phyloP scores from a whole-genome alignment of 108 stramenopile genomes.

The Cyclotella baltica region DNA sequence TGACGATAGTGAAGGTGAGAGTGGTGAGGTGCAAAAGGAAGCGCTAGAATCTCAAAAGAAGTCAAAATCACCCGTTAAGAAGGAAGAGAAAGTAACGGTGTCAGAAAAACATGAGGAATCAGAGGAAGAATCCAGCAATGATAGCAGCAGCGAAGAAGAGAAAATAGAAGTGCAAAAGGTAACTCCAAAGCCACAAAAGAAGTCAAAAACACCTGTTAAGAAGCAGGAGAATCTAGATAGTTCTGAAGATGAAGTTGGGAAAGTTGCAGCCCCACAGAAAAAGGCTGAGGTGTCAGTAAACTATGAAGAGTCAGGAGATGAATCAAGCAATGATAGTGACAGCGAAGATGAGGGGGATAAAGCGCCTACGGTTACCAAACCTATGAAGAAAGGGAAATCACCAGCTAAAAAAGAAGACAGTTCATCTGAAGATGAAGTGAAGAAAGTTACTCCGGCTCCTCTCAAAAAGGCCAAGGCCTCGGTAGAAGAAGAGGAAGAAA shows the following conservation, averaged over 20 bases:
- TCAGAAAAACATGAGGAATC: too few relatives aligned
- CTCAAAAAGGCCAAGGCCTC: conserved; percentile 13
- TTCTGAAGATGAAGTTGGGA: too few relatives aligned
- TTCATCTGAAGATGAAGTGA: conserved; percentile 31
- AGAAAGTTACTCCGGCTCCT: conserved; percentile 22
- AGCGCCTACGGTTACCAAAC: background rate
- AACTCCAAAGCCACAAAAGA: conserved; percentile 1
- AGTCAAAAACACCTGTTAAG: conserved; percentile 1
- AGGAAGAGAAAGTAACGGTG: too few relatives aligned
- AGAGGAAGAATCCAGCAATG: too few relatives aligned
- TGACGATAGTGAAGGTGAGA: too few relatives aligned
- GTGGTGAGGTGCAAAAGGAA: too few relatives aligned
- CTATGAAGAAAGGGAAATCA: conserved; percentile 5
- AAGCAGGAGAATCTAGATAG: too few relatives aligned
- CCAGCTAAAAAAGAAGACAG: conserved; percentile 9
- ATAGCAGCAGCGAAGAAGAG: background rate
- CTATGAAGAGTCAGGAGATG: too few relatives aligned
- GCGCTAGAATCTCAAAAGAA: too few relatives aligned
- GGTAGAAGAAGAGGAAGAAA: background rate
- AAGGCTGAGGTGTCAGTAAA: too few relatives aligned
- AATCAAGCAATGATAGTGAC: conserved; percentile 9
- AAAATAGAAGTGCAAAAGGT: background rate
- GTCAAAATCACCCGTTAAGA: too few relatives aligned
- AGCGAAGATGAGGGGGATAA: background rate
- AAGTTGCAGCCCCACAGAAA: too few relatives aligned